Base-by-base conservation (phyloP, 192 early-diverging fungal species). In the Backusella westeae region DNA sequence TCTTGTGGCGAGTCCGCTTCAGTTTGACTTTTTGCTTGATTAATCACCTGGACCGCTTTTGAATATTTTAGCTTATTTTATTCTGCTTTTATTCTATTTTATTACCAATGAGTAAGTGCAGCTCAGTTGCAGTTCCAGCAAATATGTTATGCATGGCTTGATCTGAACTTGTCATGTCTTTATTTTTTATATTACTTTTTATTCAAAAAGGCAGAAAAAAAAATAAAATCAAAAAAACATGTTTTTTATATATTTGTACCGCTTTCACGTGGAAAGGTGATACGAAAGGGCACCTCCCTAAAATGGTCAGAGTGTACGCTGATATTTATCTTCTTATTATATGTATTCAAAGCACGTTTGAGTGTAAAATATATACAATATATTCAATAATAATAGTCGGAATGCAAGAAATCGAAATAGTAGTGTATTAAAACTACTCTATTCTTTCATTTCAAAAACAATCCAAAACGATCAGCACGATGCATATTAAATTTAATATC, bases 51-150 rank as follows among this genome's bases (percentile, higher is more conserved):
- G 1, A 71, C 69, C 26, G 69, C 69, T 71, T 32, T 44, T 39
- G 38, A 12, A 17, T 19, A 26, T 29, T 10, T 59, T 59, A 44
- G 15, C 38, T 12, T 39, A 39, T 39, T 39, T 39, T 39, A 12
- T 44, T 44, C 15, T 44, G 15, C 17, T 12, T 38, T 19, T 6
- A 42, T 39, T 21, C 21, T n/a, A 26, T 19, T 23, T 44, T 5
- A 29, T 29, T 41, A 71, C 70, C 70, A 32, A 42, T 49, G 29
- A 71, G 42, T 71, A 71, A 71, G 17, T 71, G 70, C 42, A 71
- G 42, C 42, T 71, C 70, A 34, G 44, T 49, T 49, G 70, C 70
- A 42, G 70, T 71, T 41, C 70, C 70, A 49, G 70, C 42, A 71
- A 71, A 71, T 71, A 71, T 19, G 29, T 26, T 44, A 17, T 44